Conservation (phyloP, 2,329 filamentous ascomycete genomes). For the Endocalyx cinctus region DNA sequence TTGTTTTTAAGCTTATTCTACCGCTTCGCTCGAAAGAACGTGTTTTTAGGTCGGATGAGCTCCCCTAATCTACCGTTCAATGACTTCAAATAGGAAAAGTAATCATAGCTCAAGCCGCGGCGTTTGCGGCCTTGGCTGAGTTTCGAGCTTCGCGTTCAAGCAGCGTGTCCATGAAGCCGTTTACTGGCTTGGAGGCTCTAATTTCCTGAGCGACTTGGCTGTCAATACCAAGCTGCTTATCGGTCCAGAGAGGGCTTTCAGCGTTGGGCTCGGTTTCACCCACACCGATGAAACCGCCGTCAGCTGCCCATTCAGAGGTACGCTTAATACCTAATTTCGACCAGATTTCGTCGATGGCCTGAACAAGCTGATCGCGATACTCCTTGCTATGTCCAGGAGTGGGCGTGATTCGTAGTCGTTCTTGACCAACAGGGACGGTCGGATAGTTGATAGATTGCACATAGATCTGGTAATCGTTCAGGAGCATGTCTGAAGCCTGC, state of each 20-base stretch:
- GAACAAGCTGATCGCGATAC: slow-evolving; percentile 79
- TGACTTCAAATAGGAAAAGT: slow-evolving; percentile 5
- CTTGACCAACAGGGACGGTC: slow-evolving; percentile 95
- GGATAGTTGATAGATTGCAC: slow-evolving; percentile 99
- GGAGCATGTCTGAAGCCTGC: slow-evolving; percentile 83
- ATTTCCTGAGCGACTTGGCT: slow-evolving; percentile 58
- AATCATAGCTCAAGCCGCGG: slow-evolving; percentile 25
- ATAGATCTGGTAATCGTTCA: slow-evolving; percentile 89
- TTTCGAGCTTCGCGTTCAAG: slow-evolving; percentile 47
- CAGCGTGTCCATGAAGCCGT: slow-evolving; percentile 51
- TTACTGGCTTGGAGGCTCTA: slow-evolving; percentile 36
- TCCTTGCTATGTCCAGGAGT: slow-evolving; percentile 86
- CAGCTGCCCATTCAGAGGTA: slow-evolving; percentile 83
- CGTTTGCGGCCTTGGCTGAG: slow-evolving; percentile 24
- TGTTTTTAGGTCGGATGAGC: slow-evolving; percentile 28
- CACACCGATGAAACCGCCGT: slow-evolving; percentile 93
- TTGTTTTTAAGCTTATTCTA: slow-evolving; percentile 11
- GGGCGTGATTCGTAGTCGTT: slow-evolving; percentile 90
- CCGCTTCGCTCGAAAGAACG: slow-evolving; percentile 29
- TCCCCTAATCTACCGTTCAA: slow-evolving; percentile 15
- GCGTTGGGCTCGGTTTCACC: slow-evolving; percentile 63
- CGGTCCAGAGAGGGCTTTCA: slow-evolving; percentile 80
- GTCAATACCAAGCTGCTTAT: slow-evolving; percentile 77
- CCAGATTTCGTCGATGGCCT: slow-evolving; percentile 86
- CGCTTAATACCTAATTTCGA: slow-evolving; percentile 83